phyloP scores from a whole-genome alignment of 495 filamentous ascomycete genomes.

The Xanthoparmelia taractica region DNA sequence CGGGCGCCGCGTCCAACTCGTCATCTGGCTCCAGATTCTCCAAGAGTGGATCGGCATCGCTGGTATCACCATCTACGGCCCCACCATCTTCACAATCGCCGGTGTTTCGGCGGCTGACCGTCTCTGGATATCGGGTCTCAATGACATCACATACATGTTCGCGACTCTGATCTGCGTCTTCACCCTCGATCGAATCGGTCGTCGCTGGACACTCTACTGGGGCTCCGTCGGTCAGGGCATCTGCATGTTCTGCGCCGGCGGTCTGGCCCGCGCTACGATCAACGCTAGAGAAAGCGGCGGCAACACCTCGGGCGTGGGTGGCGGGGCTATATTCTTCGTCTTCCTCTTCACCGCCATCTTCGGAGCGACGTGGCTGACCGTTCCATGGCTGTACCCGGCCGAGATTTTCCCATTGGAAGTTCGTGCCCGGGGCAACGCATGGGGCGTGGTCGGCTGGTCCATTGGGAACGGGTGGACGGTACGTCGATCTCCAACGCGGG shows the following conservation, averaged over 20 bases:
- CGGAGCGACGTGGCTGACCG: conserved; percentile 65
- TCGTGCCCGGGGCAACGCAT: conserved; percentile 61
- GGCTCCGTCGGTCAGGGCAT: conserved; percentile 55
- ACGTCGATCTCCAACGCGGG: too few relatives aligned
- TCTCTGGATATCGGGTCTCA: conserved; percentile 45
- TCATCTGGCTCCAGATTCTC: conserved; percentile 31
- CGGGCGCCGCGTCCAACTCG: conserved; percentile 31
- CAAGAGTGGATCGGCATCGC: conserved; percentile 32
- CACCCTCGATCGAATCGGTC: conserved; percentile 22
- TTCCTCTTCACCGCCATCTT: conserved; percentile 64
- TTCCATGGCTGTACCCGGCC: conserved; percentile 63
- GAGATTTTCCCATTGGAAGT: conserved; percentile 68
- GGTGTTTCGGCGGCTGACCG: background rate
- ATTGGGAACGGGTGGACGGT: conserved; percentile 58
- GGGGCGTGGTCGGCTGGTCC: conserved; percentile 66
- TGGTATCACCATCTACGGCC: conserved; percentile 26
- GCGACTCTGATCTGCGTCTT: conserved; percentile 48
- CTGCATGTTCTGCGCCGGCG: conserved; percentile 47
- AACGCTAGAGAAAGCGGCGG: conserved; percentile 28
- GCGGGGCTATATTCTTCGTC: conserved; percentile 58
- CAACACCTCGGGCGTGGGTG: conserved; percentile 29
- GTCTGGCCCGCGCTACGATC: conserved; percentile 33
- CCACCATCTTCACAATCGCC: conserved; percentile 12
- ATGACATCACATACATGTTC: conserved; percentile 48
- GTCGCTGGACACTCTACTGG: conserved; percentile 47